phyloP scores from a whole-genome alignment of 1,284 basidiomycete genomes.

The Rhodotorula sp. region DNA sequence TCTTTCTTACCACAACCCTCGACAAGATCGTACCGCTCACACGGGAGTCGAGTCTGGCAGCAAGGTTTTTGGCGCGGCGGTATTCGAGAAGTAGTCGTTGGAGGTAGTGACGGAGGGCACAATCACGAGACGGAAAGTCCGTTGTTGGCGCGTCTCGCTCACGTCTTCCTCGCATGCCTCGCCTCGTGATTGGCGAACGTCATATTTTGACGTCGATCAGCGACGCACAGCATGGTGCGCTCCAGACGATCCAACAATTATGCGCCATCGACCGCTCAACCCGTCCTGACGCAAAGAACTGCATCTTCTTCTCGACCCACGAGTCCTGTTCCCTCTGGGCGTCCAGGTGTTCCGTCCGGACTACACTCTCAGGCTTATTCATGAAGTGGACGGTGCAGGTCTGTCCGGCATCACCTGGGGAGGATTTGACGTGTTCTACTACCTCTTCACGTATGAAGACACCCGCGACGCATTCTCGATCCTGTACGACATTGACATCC shows the following conservation, averaged over 20 bases:
- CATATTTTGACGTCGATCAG: no score
- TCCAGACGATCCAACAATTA: slow-evolving; percentile 32
- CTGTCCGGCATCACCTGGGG: slow-evolving; percentile 30
- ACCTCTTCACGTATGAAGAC: slow-evolving; percentile 38
- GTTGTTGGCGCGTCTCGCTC: slow-evolving; percentile 12
- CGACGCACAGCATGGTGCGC: slow-evolving; percentile 24
- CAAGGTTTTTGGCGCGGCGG: slow-evolving; percentile 33
- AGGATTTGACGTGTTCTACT: slow-evolving; percentile 27
- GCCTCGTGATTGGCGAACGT: background rate
- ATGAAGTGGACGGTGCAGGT: background rate
- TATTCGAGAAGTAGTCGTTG: background rate
- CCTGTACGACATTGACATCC: slow-evolving; percentile 38
- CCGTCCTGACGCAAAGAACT: slow-evolving; percentile 21
- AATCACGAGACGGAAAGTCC: slow-evolving; percentile 25
- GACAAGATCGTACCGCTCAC: slow-evolving; percentile 25
- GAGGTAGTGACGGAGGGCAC: slow-evolving; percentile 20
- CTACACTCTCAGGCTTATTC: background rate
- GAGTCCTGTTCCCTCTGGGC: slow-evolving; percentile 33
- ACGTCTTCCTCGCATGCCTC: background rate
- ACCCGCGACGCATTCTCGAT: slow-evolving; percentile 36
- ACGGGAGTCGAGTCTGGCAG: slow-evolving; percentile 4
- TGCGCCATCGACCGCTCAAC: slow-evolving; percentile 8
- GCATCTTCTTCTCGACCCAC: slow-evolving; percentile 36
- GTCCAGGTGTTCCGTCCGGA: background rate
- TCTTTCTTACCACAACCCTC: slow-evolving; percentile 19